These are phyloP conservation scores for Tuber borchii DNA, from an alignment of 495 filamentous ascomycete genomes.

Conservation along the genomic window DNA sequence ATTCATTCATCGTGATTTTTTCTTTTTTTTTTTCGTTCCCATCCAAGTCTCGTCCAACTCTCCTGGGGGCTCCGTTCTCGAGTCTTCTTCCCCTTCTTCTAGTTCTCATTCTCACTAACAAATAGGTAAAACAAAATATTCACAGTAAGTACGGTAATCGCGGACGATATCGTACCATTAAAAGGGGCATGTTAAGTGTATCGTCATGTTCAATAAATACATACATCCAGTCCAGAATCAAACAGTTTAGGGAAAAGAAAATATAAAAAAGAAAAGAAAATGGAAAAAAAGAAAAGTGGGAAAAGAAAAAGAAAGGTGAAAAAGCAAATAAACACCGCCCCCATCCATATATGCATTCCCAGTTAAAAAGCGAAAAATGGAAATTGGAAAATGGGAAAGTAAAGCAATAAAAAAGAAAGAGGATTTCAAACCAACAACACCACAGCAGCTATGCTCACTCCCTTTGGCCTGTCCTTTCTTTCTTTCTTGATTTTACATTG, in stretches of 20 bases:
- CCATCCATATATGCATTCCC: constrained; percentile 11
- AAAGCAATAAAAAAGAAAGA: constrained; percentile 12
- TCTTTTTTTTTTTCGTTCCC: not conserved
- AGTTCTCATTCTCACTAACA: not conserved
- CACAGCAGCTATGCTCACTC: not conserved
- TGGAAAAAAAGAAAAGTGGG: constrained; percentile 3
- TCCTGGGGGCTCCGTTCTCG: not conserved
- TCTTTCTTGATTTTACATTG: constrained; percentile 2
- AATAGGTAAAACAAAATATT: not conserved
- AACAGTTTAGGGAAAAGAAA: constrained; percentile 6
- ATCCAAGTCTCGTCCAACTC: not conserved
- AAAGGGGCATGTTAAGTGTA: not conserved
- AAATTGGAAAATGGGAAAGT: constrained; percentile 11
- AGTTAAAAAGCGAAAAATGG: constrained; percentile 8
- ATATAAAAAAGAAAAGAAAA: constrained; percentile 11
- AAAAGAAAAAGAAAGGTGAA: constrained; percentile 7
- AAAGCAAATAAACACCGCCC: constrained; percentile 14
- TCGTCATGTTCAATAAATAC: constrained; percentile 6
- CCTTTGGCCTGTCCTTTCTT: constrained; percentile 12
- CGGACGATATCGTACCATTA: not conserved
- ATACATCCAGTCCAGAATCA: constrained; percentile 4
- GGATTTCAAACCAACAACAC: constrained; percentile 5
- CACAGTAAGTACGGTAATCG: not conserved
- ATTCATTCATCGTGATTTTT: not conserved
- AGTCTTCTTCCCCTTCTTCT: not conserved